These are phyloP conservation scores for Tolypocladium tundrense DNA, from an alignment of 2,329 filamentous ascomycete species.

Conservation along the genomic window DNA sequence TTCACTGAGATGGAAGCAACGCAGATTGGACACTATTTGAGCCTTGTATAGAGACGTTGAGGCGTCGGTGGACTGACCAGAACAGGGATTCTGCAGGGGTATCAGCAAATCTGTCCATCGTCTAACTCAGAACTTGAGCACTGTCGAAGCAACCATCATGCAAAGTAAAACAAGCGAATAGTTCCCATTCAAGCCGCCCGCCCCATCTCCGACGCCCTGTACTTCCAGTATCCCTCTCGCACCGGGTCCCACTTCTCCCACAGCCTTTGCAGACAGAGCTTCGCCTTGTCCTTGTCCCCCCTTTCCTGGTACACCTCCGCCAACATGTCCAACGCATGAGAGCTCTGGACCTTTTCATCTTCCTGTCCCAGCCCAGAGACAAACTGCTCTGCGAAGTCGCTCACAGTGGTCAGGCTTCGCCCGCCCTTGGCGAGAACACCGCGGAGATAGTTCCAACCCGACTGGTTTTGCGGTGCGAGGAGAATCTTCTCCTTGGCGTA, in stretches of 20 bases:
- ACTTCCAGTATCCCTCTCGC: constrained; percentile 87
- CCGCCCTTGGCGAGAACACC: constrained; percentile 63
- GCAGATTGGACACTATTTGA: too few relatives aligned
- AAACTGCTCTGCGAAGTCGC: constrained; percentile 41
- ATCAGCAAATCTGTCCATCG: too few relatives aligned
- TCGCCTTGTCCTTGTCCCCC: constrained; percentile 51
- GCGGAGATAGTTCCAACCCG: constrained; percentile 83
- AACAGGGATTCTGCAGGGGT: too few relatives aligned
- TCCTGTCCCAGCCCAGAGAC: constrained; percentile 36
- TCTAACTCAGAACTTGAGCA: too few relatives aligned
- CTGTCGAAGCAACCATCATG: not conserved
- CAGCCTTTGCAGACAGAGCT: constrained; percentile 60
- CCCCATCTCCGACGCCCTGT: constrained; percentile 19
- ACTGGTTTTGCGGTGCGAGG: constrained; percentile 85
- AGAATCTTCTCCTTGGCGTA: constrained; percentile 65
- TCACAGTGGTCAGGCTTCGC: constrained; percentile 32
- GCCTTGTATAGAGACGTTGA: too few relatives aligned
- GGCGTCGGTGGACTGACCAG: too few relatives aligned
- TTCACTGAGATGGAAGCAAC: not conserved
- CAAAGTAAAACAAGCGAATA: not conserved
- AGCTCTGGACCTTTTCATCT: constrained; percentile 45
- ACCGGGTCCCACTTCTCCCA: constrained; percentile 86
- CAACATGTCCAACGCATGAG: constrained; percentile 60
- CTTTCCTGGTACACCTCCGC: constrained; percentile 56
- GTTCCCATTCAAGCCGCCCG: not conserved